phyloP scores from a whole-genome alignment of 2,329 filamentous ascomycete species.

The Xylariales sp. region DNA sequence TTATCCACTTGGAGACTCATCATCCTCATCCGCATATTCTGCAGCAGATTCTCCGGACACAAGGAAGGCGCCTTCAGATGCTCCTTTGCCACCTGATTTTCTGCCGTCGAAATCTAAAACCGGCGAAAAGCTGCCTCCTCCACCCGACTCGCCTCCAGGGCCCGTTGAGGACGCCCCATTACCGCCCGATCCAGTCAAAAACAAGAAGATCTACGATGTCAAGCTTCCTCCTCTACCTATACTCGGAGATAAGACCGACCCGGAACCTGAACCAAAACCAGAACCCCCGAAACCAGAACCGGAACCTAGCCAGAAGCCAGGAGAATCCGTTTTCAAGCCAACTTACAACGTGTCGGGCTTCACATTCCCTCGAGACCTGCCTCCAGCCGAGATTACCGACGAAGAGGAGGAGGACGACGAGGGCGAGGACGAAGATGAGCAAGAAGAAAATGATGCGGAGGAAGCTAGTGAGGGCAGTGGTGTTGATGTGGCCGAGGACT shows the following conservation, averaged over 20 bases:
- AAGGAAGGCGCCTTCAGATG: conserved; percentile 17
- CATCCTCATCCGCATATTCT: conserved; percentile 46
- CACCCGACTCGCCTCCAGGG: conserved; percentile 18
- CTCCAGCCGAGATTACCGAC: conserved; percentile 30
- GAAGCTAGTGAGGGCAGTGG: conserved; percentile 52
- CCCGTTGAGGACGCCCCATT: conserved; percentile 31
- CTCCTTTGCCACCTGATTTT: conserved; percentile 31
- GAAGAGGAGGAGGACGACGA: conserved; percentile 35
- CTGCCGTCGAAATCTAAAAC: conserved; percentile 16
- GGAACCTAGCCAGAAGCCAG: background rate
- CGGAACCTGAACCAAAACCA: conserved; percentile 21
- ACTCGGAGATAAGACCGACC: conserved; percentile 19
- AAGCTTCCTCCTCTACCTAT: conserved; percentile 22
- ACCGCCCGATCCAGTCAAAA: conserved; percentile 38
- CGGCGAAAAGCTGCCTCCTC: conserved; percentile 5
- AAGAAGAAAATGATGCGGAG: conserved; percentile 45
- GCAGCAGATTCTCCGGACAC: conserved; percentile 23
- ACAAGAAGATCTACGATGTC: conserved; percentile 25
- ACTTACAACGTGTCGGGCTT: conserved; percentile 17
- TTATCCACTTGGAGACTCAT: conserved; percentile 46
- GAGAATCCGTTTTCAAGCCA: conserved; percentile 6
- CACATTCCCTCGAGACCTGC: conserved; percentile 25
- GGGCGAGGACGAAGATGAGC: conserved; percentile 39
- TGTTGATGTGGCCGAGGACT: conserved; percentile 59
- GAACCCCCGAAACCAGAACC: conserved; percentile 32